Percentiles rank a stretch among this genome's conserved stretches.
Evolutionary conservation across 345 rosid genomes (phyloP).

Genomic region (Camelina laxa): DNA sequence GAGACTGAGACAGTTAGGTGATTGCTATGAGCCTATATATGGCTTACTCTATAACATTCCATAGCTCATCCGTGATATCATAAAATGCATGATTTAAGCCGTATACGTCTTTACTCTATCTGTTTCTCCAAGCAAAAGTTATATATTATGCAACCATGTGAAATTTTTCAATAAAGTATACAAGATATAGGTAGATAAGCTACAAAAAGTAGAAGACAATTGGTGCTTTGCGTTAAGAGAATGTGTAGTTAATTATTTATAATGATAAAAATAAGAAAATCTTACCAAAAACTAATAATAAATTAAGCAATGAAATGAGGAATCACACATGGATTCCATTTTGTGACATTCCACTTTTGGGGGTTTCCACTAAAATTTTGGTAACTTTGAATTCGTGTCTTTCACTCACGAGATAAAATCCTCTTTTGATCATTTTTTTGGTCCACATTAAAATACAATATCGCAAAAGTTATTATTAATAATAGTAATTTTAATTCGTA

Average conservation of each 20-base stretch:
- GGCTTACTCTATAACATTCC: background rate
- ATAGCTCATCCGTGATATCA: background rate
- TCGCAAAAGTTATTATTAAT: background rate
- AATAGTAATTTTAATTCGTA: background rate
- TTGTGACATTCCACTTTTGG: conserved; percentile 35
- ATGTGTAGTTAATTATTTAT: conserved; percentile 10
- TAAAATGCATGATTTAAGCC: background rate
- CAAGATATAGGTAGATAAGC: background rate
- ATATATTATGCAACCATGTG: background rate
- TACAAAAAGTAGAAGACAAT: conserved; percentile 21
- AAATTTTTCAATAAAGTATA: background rate
- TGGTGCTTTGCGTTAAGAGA: conserved; percentile 21
- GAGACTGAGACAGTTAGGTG: background rate
- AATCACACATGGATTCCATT: conserved; percentile 46
- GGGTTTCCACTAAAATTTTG: conserved; percentile 27
- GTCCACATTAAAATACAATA: background rate
- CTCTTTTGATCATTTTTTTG: background rate
- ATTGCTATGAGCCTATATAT: background rate
- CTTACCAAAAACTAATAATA: background rate
- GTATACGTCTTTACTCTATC: background rate
- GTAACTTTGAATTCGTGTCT: conserved; percentile 25
- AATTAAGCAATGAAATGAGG: conserved; percentile 32
- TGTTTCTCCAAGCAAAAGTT: background rate
- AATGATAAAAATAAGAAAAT: conserved; percentile 16
- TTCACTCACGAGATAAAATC: conserved; percentile 33